Percentiles rank a stretch among this genome's conserved stretches.
Evolutionary conservation across 805 yeast species (phyloP).

Genomic region (Alloascoidea africana): DNA sequence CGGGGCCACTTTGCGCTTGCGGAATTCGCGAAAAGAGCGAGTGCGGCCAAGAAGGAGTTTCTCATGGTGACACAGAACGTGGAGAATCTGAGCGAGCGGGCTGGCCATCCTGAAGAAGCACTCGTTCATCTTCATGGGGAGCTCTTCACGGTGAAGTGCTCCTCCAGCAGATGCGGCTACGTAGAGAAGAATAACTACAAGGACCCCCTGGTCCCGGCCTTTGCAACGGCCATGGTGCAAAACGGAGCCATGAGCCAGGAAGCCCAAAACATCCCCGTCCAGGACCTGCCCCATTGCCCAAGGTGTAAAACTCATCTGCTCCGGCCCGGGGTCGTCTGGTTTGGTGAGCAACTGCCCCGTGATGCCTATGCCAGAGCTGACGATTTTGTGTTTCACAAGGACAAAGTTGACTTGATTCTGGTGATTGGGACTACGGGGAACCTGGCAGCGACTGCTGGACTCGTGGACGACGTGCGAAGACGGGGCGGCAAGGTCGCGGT

Average conservation of each 20-base stretch:
- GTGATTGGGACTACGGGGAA: slow-evolving; percentile 79
- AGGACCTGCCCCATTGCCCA: slow-evolving; percentile 65
- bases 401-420: slow-evolving; percentile 52
- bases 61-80: slow-evolving; percentile 73
- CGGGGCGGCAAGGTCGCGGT: slow-evolving; percentile 77
- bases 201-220: slow-evolving; percentile 46
- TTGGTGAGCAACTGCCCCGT: slow-evolving; percentile 76
- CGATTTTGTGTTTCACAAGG: slow-evolving; percentile 42
- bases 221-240: too few relatives aligned
- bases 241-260: too few relatives aligned
- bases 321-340: slow-evolving; percentile 91
- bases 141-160: slow-evolving; percentile 58
- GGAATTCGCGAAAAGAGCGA: slow-evolving; percentile 30
- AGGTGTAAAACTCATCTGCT: slow-evolving; percentile 48
- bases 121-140: slow-evolving; percentile 70
- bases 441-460: slow-evolving; percentile 88
- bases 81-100: slow-evolving; percentile 58
- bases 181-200: slow-evolving; percentile 31
- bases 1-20: slow-evolving; percentile 60
- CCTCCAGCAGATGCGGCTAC: slow-evolving; percentile 58
- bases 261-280: slow-evolving; percentile 28
- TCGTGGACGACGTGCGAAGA: slow-evolving; percentile 57
- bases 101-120: slow-evolving; percentile 36
- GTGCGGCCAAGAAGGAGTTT: slow-evolving; percentile 24
- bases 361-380: slow-evolving; percentile 51